Conservation (phyloP, 306 rosid genomes). For the Amphicarpaea edgeworthii region DNA sequence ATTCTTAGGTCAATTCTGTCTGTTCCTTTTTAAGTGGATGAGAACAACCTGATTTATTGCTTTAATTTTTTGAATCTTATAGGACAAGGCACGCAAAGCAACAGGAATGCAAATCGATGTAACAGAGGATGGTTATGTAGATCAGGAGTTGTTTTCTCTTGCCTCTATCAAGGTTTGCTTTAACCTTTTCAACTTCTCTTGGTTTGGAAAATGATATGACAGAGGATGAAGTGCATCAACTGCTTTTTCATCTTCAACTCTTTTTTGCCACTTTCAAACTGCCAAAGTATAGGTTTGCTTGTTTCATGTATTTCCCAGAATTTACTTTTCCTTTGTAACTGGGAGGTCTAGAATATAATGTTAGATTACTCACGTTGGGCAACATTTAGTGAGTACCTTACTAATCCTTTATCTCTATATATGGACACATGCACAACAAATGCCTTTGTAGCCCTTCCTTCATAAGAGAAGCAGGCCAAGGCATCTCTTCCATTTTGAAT, state of each 20-base stretch:
- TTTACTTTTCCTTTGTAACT: not conserved
- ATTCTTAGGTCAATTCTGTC: conserved; percentile 6
- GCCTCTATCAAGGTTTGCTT: conserved; percentile 83
- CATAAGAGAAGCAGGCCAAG: not conserved
- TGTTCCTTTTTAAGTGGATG: not conserved
- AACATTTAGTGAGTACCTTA: not conserved
- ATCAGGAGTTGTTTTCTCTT: conserved; percentile 83
- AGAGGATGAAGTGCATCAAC: not conserved
- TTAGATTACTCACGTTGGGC: not conserved
- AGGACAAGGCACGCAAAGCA: conserved; percentile 92
- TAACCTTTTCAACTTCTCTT: conserved; percentile 20
- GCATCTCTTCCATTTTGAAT: not conserved
- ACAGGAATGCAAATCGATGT: conserved; percentile 67
- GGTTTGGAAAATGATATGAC: conserved; percentile 4
- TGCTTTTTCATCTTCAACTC: not conserved
- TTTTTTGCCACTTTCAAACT: no score
- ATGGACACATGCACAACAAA: not conserved
- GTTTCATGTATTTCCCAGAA: conserved; percentile 6
- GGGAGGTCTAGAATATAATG: not conserved
- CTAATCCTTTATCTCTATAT: not conserved
- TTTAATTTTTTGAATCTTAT: conserved; percentile 37
- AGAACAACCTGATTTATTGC: conserved; percentile 34
- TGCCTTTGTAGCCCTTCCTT: not conserved
- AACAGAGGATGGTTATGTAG: conserved; percentile 75
- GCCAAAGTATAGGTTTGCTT: not conserved